A percentile compares a stretch with the other conserved stretches of the same genome.
Conservation (phyloP, 2,329 filamentous ascomycete genomes). For the Trichoderma hamatum region DNA sequence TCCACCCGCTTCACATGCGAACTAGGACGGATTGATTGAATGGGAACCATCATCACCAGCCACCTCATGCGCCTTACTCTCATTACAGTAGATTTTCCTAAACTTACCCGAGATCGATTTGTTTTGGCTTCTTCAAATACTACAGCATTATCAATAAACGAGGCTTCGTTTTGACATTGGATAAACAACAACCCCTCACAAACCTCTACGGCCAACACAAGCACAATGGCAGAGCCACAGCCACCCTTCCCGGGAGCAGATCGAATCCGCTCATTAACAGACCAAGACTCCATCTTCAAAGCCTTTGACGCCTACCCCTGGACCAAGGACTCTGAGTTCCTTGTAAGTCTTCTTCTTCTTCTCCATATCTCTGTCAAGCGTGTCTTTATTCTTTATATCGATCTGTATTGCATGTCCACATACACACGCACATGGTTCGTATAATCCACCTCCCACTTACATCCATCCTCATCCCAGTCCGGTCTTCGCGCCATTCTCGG, state of each 20-base stretch:
- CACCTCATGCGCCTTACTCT: neutral
- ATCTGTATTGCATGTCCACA: neutral
- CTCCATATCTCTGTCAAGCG: neutral
- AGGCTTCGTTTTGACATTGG: neutral
- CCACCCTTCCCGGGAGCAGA: slow-evolving; percentile 36
- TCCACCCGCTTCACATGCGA: neutral
- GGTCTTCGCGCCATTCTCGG: slow-evolving; percentile 68
- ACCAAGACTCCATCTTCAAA: slow-evolving; percentile 53
- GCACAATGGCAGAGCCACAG: slow-evolving; percentile 16
- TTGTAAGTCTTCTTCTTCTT: slow-evolving; percentile 47
- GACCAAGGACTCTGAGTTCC: slow-evolving; percentile 68
- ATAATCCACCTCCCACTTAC: neutral
- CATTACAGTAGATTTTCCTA: neutral
- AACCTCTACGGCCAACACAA: neutral
- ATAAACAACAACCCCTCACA: neutral
- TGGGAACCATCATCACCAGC: neutral
- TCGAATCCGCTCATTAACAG: slow-evolving; percentile 45
- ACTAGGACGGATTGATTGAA: neutral
- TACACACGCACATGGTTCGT: neutral
- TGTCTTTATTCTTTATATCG: neutral
- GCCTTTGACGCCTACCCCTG: slow-evolving; percentile 69
- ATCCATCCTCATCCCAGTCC: slow-evolving; percentile 41
- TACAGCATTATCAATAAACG: neutral
- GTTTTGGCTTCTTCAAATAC: neutral
- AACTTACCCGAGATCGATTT: neutral